Base-by-base conservation (phyloP, 306 rosid genomes). In the Datisca glomerata region DNA sequence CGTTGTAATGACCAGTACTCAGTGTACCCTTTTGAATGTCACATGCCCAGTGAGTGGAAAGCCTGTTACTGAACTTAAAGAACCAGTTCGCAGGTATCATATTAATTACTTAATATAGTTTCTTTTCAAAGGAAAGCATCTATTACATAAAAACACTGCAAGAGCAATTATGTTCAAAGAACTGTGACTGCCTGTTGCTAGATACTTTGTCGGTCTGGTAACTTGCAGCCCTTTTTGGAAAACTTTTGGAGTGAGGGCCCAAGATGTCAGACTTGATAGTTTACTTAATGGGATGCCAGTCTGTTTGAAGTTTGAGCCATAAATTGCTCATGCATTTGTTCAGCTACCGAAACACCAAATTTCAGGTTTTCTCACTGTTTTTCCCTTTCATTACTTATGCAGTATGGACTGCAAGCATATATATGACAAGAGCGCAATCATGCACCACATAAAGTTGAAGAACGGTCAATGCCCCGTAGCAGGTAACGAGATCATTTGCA, bases 11-110 rank as follows among this genome's bases (percentile, higher is more conserved):
- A 89, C 95, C 43, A 70, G 75, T 55, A 80, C 89, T 31, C 84
- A 89, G 51, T 24, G 77, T 61, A 65, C 47, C 56, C 58, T 89
- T 53, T 69, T 76, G 57, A 89, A 89, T 64, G 16, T 47, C 24
- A 70, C 52, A 13, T 89, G 95, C 64, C 98, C 98, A 40, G 24
- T 89, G 55, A 74, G 71, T 51, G 95, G 98, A 64, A 89, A 77
- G 68, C 91, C 72, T 44, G 47, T 89, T 56, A 63, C 62, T 15
- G 84, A 80, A 50, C 79, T 89, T 41, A 51, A 14, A 14, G 67
- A 84, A 50, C 97, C 97, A 24, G 81, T 89, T 58, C 78, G 97
- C 68, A 83, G 95, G 98, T 89, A 72, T 12, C 32, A 38, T 55
- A 23, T 27, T 32, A 44, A 18, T 49, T 39, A 47, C 47, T 48